Evolutionary conservation across 73 alveolate species (phyloP), one percentile per base, ranked within the genome.

Genomic region (Symbiodinium natans): DNA sequence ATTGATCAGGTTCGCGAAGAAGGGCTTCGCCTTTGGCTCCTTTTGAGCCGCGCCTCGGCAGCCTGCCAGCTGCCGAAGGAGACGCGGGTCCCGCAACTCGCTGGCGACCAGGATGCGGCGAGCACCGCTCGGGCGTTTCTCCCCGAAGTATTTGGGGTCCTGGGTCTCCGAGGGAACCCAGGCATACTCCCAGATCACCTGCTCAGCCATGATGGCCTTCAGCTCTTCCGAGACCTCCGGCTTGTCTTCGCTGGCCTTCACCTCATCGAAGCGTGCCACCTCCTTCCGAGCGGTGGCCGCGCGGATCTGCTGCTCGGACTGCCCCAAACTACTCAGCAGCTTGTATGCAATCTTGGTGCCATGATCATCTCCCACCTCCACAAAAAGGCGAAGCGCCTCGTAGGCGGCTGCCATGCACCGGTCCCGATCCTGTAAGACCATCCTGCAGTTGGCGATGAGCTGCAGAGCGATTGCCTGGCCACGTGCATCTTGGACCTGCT

Each of bases 81-180:
- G 48, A n/a, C 52, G 46, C 36, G 39, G 73, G 29, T 90, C 88
- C 46, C 88, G 33, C n/a, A 90, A 77, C 88, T 90, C 97, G 39
- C 88, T 71, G 75, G 83, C 97, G 11, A 39, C 97, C 39, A 90
- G 77, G 88, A 90, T 31, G 88, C 77, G 75, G 43, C 97, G 63
- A 15, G 73, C 11, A 34, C 93, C 94, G 27, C 43, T 40, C 46
- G 88, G 39, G 10, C 77, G 42, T 39, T 90, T 90, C 84, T 90
- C 97, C n/a, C 97, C 97, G 31, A 90, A 90, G 77, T 90, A 41
- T 40, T 90, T 90, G 88, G 97, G 97, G 19, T 90, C 97, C 41
- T 90, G 97, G 52, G 97, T 90, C 46, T 90, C 97, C 25, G 88
- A 90, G n/a, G 97, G 97, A n/a, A 90, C 88, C 97, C 97, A 90